Evolutionary conservation across 805 yeast genomes (phyloP).

Genomic region (Yarrowia keelungensis): DNA sequence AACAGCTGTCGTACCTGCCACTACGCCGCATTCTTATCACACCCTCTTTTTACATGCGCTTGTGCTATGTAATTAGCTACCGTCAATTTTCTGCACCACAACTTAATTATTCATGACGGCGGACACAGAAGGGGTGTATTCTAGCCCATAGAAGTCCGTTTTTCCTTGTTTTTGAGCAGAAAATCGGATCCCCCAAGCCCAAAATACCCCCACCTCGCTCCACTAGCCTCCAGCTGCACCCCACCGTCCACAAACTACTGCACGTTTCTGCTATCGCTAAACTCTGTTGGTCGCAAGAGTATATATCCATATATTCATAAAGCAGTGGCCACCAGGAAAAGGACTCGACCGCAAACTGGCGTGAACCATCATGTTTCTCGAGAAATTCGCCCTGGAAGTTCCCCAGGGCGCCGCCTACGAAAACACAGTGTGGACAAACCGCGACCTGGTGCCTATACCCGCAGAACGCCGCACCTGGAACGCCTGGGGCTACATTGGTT

Average conservation of each 20-base stretch:
- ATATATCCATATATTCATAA: background rate
- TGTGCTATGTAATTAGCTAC: background rate
- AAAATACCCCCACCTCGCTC: no score
- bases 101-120: conserved; percentile 9
- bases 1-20: no score
- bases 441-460: conserved; percentile 57
- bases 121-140: no score
- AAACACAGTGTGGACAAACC: conserved; percentile 41
- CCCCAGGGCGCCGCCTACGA: conserved; percentile 39
- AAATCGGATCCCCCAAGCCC: no score
- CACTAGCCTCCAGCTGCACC: no score
- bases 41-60: background rate
- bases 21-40: conserved; percentile 6
- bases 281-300: no score
- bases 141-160: no score
- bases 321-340: background rate
- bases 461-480: conserved; percentile 58
- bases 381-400: conserved; percentile 36
- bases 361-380: conserved; percentile 1
- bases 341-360: no score
- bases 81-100: background rate
- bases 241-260: no score
- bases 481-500: conserved; percentile 51
- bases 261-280: no score
- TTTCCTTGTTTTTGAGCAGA: no score